Percentiles rank a stretch among this genome's conserved stretches.
phyloP scores from a whole-genome alignment of 78 protist species.

The Dictyostelium purpureum region DNA sequence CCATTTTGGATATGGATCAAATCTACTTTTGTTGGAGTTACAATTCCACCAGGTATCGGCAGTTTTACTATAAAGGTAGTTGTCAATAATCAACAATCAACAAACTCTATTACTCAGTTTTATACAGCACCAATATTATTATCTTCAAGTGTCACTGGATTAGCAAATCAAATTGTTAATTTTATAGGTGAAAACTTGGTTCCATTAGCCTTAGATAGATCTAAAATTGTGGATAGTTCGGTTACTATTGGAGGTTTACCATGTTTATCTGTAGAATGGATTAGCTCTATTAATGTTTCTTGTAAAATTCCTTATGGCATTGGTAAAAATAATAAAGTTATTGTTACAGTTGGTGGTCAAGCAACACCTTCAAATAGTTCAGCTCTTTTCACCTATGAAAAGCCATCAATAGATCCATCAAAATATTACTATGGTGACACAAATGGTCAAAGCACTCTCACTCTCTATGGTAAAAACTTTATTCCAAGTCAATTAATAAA shows the following conservation, averaged over 20 bases:
- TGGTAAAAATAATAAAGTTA: background rate
- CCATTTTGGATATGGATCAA: background rate
- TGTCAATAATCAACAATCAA: background rate
- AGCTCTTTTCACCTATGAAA: no score
- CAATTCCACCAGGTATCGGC: background rate
- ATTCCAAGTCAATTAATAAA: background rate
- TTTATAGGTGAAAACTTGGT: background rate
- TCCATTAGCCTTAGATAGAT: background rate
- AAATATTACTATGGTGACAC: background rate
- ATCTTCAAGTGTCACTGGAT: no score
- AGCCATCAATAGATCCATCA: background rate
- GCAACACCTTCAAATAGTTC: no score
- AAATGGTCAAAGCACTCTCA: background rate
- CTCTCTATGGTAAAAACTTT: background rate
- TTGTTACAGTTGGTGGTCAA: constrained; percentile 1
- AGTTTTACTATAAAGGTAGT: background rate
- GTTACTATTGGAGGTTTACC: constrained; percentile 5
- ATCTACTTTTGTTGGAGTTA: background rate
- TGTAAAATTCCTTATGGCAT: background rate
- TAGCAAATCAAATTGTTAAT: background rate
- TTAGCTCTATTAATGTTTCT: background rate
- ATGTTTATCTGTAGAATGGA: background rate
- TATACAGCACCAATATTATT: no score
- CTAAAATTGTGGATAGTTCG: no score
- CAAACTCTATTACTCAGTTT: no score